Percentiles rank a stretch among this genome's conserved stretches.
Conservation (phyloP, 805 yeast genomes). For the Candida patagonica region DNA sequence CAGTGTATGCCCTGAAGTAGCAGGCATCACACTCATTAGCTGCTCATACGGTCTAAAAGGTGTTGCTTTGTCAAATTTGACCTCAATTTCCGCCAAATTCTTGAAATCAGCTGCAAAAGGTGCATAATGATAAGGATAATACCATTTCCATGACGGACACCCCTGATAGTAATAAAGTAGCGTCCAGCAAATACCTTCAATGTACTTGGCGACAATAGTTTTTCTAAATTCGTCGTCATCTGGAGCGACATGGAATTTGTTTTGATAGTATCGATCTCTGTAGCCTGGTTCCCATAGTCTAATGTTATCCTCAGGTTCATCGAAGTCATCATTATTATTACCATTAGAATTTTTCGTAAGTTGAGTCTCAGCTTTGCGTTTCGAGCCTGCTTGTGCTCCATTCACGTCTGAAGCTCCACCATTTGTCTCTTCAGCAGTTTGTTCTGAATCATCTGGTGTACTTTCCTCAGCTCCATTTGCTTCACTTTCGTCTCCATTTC, state of each 20-base stretch:
- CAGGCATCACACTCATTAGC: conserved; percentile 90
- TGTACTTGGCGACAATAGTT: conserved; percentile 59
- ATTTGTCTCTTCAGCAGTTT: not conserved
- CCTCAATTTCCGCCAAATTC: conserved; percentile 35
- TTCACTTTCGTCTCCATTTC: conserved; percentile 7
- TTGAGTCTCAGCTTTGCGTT: conserved; percentile 3
- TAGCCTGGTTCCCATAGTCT: conserved; percentile 84
- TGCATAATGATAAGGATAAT: conserved; percentile 93
- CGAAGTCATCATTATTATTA: conserved; percentile 22
- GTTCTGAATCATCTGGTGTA: not conserved
- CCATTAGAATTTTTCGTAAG: not conserved
- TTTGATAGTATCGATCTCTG: conserved; percentile 65
- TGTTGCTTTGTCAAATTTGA: conserved; percentile 54
- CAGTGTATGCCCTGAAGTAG: conserved; percentile 79
- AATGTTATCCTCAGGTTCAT: conserved; percentile 43
- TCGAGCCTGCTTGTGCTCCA: not conserved
- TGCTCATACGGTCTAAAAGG: conserved; percentile 92
- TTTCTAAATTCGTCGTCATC: conserved; percentile 43
- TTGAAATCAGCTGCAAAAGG: conserved; percentile 90
- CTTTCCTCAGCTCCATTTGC: conserved; percentile 13
- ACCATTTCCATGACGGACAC: conserved; percentile 99
- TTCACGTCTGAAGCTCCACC: not conserved
- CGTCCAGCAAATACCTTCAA: conserved; percentile 98
- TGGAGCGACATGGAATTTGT: conserved; percentile 52
- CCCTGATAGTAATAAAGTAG: conserved; percentile 91